These are phyloP conservation scores for Draba incana DNA, from an alignment of 345 rosid genomes.

Conservation along the genomic window DNA sequence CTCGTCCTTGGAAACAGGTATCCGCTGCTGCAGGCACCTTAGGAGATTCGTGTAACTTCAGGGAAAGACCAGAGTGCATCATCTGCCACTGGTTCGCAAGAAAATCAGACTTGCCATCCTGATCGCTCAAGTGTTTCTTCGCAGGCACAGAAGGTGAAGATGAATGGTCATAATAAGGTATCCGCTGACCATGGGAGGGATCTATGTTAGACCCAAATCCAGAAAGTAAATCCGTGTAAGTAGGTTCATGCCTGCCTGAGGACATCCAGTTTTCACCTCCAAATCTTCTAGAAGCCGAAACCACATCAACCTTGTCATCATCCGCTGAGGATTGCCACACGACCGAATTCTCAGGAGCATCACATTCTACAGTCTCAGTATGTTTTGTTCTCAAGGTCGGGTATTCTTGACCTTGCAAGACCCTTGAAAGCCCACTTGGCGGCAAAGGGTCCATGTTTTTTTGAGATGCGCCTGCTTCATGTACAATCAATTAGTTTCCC, in stretches of 20 bases:
- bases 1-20: constrained; percentile 44
- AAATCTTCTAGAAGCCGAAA: constrained; percentile 54
- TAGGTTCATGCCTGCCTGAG: constrained; percentile 54
- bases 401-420: constrained; percentile 82
- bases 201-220: constrained; percentile 57
- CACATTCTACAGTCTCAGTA: constrained; percentile 53
- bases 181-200: constrained; percentile 45
- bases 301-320: constrained; percentile 58
- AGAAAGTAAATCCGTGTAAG: constrained; percentile 65
- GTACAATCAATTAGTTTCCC: constrained; percentile 16
- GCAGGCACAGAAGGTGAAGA: constrained; percentile 37
- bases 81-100: constrained; percentile 54
- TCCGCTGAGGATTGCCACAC: constrained; percentile 58
- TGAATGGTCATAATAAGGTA: constrained; percentile 48
- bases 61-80: constrained; percentile 55
- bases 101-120: constrained; percentile 52
- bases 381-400: constrained; percentile 69
- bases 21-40: constrained; percentile 48
- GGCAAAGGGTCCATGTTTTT: constrained; percentile 59
- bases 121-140: constrained; percentile 48
- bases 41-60: constrained; percentile 49
- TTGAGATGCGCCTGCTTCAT: constrained; percentile 47
- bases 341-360: constrained; percentile 59
- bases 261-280: constrained; percentile 57
- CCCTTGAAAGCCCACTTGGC: constrained; percentile 62